These are phyloP conservation scores for Nothophoma quercina DNA, from an alignment of 2,329 filamentous ascomycete species.

Conservation along the genomic window DNA sequence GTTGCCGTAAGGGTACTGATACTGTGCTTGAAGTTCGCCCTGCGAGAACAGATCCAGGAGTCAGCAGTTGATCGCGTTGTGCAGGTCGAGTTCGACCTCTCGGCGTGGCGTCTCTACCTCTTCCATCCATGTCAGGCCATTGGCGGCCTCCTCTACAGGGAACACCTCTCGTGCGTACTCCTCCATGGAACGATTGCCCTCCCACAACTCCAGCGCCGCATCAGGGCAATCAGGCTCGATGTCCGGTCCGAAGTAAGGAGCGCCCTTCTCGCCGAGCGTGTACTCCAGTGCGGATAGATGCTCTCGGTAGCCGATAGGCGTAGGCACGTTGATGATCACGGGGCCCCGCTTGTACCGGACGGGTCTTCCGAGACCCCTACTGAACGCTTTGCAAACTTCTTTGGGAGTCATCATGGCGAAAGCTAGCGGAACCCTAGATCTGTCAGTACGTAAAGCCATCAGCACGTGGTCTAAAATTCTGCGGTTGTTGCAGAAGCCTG, in stretches of 20 bases:
- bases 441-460: slow-evolving; percentile 36
- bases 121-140: slow-evolving; percentile 92
- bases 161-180: slow-evolving; percentile 97
- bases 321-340: slow-evolving; percentile 84
- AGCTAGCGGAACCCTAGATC: slow-evolving; percentile 77
- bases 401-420: slow-evolving; percentile 87
- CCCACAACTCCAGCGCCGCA: slow-evolving; percentile 84
- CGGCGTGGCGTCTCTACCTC: slow-evolving; percentile 53
- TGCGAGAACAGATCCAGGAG: slow-evolving; percentile 34
- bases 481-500: slow-evolving; percentile 18
- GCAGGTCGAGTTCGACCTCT: slow-evolving; percentile 45
- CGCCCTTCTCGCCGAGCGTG: slow-evolving; percentile 65
- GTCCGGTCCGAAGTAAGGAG: slow-evolving; percentile 69
- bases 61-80: slow-evolving; percentile 49
- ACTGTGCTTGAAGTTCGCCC: slow-evolving; percentile 33
- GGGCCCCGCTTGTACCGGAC: slow-evolving; percentile 80
- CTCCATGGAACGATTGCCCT: slow-evolving; percentile 86
- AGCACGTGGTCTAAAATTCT: slow-evolving; percentile 24
- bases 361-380: slow-evolving; percentile 76
- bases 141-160: slow-evolving; percentile 91
- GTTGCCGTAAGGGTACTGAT: slow-evolving; percentile 32
- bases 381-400: slow-evolving; percentile 83
- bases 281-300: slow-evolving; percentile 75
- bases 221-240: slow-evolving; percentile 70
- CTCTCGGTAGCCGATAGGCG: slow-evolving; percentile 86